A percentile compares a stretch with the other conserved stretches of the same genome.
Conservation (phyloP, 208 protist species). For the Phytomonas francai region DNA sequence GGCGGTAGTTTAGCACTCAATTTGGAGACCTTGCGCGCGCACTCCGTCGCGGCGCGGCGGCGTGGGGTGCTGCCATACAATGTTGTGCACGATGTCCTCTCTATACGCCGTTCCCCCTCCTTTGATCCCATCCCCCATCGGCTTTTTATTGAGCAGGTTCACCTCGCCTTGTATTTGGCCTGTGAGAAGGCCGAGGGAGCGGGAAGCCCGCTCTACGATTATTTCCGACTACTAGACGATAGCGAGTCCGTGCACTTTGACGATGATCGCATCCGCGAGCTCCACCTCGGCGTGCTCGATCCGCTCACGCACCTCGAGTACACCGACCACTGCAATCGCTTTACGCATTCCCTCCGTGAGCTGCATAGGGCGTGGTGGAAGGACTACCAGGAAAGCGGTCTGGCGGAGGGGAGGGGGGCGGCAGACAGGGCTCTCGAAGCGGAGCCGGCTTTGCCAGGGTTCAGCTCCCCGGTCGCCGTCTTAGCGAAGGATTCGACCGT, state of each 20-base stretch:
- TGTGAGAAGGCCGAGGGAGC: constrained; percentile 34
- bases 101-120: constrained; percentile 17
- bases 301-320: constrained; percentile 49
- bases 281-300: constrained; percentile 54
- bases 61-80: constrained; percentile 26
- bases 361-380: constrained; percentile 41
- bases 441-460: background rate
- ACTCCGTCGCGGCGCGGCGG: constrained; percentile 22
- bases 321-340: constrained; percentile 42
- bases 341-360: constrained; percentile 37
- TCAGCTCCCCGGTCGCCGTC: no score
- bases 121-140: constrained; percentile 57
- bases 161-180: constrained; percentile 45
- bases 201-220: constrained; percentile 37
- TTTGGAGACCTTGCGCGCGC: constrained; percentile 23
- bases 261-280: constrained; percentile 44
- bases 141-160: constrained; percentile 59
- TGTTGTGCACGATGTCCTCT: constrained; percentile 21
- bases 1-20: constrained; percentile 15
- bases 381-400: constrained; percentile 18
- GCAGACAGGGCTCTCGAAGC: background rate
- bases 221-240: constrained; percentile 26
- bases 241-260: constrained; percentile 35
- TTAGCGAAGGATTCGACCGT: no score
- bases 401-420: background rate